These are phyloP conservation scores for Lipomyces kockii DNA, from an alignment of 805 yeast genomes.

Conservation along the genomic window DNA sequence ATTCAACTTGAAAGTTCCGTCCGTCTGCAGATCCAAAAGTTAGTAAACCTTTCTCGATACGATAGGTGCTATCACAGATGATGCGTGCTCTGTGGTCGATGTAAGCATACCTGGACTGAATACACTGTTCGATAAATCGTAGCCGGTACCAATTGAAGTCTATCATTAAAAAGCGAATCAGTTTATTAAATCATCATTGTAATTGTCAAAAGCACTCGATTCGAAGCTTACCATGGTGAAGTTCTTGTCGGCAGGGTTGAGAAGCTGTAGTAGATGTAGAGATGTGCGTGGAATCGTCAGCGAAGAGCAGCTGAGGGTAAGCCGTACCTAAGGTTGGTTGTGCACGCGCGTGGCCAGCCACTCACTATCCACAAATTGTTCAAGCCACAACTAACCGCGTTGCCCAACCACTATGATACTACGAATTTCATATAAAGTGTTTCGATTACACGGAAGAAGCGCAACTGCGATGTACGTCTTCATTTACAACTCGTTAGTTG, in stretches of 20 bases:
- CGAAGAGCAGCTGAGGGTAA: no score
- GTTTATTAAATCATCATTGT: background rate
- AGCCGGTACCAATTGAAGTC: constrained; percentile 96
- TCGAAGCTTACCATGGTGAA: constrained; percentile 9
- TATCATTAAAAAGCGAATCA: background rate
- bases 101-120: constrained; percentile 68
- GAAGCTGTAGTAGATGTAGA: background rate
- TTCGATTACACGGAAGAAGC: no score
- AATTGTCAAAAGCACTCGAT: background rate
- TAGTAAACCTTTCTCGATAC: constrained; percentile 40
- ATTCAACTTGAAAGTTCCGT: constrained; percentile 95
- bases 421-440: no score
- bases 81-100: background rate
- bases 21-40: constrained; percentile 63
- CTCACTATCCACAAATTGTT: no score
- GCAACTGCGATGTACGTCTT: no score
- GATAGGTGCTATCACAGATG: background rate
- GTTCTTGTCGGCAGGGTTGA: background rate
- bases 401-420: no score
- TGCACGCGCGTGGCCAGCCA: no score
- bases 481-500: no score
- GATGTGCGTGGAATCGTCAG: no score
- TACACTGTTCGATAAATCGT: constrained; percentile 96
- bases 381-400: no score
- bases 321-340: no score